Conservation (phyloP, 345 rosid genomes). For the Eucalyptus regnans region DNA sequence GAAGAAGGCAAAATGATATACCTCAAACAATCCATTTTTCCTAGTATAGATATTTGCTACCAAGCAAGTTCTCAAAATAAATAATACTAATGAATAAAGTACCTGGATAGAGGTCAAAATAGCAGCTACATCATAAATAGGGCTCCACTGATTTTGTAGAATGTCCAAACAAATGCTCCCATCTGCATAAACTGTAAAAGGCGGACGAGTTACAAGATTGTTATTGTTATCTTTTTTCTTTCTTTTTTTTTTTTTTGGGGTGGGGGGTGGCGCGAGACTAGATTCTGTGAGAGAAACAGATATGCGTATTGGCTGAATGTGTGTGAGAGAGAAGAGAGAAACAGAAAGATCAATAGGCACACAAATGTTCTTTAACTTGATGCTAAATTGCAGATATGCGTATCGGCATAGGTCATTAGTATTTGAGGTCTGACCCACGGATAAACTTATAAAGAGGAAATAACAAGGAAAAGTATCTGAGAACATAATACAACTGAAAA, state of each 20-base stretch:
- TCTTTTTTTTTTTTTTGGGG: neutral
- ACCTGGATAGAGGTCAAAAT: slow-evolving; percentile 86
- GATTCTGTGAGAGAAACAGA: neutral
- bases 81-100: neutral
- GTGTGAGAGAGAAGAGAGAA: neutral
- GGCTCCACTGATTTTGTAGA: slow-evolving; percentile 85
- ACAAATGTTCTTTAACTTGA: neutral
- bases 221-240: neutral
- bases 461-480: neutral
- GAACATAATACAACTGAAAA: neutral
- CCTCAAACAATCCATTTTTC: neutral
- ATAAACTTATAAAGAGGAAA: neutral
- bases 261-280: neutral
- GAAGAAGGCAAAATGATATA: neutral
- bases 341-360: neutral
- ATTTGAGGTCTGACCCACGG: neutral
- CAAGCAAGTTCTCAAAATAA: neutral
- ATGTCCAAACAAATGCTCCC: slow-evolving; percentile 86
- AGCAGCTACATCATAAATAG: slow-evolving; percentile 79
- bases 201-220: neutral
- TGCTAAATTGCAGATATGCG: neutral
- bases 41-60: neutral
- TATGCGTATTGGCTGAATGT: neutral
- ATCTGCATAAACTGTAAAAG: slow-evolving; percentile 57
- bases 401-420: neutral